Evolutionary conservation across 352 stramenopile species (phyloP), one percentile per base, ranked within the genome.

Genomic region (Phytophthora pistaciae): DNA sequence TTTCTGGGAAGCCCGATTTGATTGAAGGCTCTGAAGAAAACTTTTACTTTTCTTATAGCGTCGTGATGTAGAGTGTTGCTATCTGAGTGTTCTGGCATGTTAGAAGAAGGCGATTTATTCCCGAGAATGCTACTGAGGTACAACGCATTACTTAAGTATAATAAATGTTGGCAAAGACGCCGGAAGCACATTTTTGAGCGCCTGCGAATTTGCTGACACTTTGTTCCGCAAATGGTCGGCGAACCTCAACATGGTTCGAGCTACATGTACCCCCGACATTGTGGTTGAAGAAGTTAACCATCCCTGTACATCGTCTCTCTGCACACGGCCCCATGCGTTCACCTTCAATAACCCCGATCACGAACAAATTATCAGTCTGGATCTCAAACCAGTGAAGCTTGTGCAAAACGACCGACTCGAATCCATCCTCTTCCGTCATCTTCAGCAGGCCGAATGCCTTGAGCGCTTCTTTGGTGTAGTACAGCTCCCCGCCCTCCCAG

Each of bases 381-480:
- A 62, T 61, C 42, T 21, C 42, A 38, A 64, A 36, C 67, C 55
- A 74, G 36, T 53, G 36, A 1, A 69, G 16, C 31, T 58, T 70
- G 21, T 52, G 60, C 31, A 70, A 16, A 5, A 54, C 54, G 0
- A 74, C 25, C 38, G 56, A 70, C 16, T 58, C 36, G 0, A 33
- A 25, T 20, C 67, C 55, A 7, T 60, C 59, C 20, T 60, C 55
- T 25, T 69, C 42, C 2, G 59, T 46, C 44, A 74, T 46, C 40
- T 60, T 46, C 18, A 78, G 44, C 29, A 78, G 20, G 3, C 71
- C 71, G n/a, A 68, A 78, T 16, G 71, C 56, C 49, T 66, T 71
- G 18, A 78, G 31, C 7, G 56, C 44, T 9, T 53, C 42, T 2
- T 44, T 16, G 23, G 56, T 69, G 53, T 77, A 78, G 11, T 61